Percentiles rank a stretch among this genome's conserved stretches.
phyloP scores from a whole-genome alignment of 2,329 filamentous ascomycete genomes.

The Periconia digitata region DNA sequence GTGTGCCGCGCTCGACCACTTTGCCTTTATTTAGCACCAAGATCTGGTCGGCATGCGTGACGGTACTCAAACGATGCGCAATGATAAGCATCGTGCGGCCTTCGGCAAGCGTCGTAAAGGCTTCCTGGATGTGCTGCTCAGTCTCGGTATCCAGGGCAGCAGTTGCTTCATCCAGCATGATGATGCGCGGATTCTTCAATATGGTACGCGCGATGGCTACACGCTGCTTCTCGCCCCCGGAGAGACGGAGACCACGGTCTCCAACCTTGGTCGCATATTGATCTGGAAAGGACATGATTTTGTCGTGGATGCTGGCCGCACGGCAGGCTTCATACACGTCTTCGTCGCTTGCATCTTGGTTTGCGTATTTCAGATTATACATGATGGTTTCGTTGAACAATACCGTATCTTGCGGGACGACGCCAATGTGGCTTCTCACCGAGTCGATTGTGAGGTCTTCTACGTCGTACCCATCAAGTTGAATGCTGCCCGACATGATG shows the following conservation, averaged over 20 bases:
- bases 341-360: constrained; percentile 76
- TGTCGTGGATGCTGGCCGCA: constrained; percentile 89
- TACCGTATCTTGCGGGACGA: constrained; percentile 95
- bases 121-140: constrained; percentile 88
- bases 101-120: constrained; percentile 76
- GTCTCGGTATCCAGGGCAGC: constrained; percentile 90
- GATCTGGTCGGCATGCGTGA: constrained; percentile 59
- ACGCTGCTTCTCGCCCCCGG: constrained; percentile 89
- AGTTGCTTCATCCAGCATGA: constrained; percentile 90
- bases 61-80: constrained; percentile 67
- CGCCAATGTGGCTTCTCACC: constrained; percentile 86
- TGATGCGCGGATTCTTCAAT: constrained; percentile 86
- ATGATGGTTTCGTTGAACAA: constrained; percentile 93
- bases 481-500: constrained; percentile 74
- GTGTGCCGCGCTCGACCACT: constrained; percentile 55
- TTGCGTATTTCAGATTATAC: constrained; percentile 93
- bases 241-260: constrained; percentile 82
- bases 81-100: constrained; percentile 94
- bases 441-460: constrained; percentile 89
- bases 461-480: constrained; percentile 82
- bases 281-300: constrained; percentile 85
- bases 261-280: constrained; percentile 88
- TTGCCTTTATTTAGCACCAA: constrained; percentile 57
- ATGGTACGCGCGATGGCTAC: constrained; percentile 93
- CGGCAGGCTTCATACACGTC: constrained; percentile 80